These are phyloP conservation scores for Malassezia dermatis DNA, from an alignment of 1,284 basidiomycete species.

Conservation along the genomic window DNA sequence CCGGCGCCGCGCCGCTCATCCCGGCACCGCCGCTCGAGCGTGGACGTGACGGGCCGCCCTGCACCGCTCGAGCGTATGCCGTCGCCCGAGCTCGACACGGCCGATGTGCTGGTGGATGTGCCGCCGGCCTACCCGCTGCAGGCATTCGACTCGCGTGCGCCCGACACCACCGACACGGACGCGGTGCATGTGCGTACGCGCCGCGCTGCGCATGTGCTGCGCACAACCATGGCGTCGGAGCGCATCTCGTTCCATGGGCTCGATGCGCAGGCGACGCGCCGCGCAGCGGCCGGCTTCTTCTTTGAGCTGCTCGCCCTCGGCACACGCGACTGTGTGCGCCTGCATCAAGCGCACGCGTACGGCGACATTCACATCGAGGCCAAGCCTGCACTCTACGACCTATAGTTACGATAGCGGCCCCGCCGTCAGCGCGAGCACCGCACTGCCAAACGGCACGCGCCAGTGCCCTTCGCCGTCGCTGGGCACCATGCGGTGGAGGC, in stretches of 20 bases:
- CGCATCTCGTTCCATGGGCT: conserved; percentile 60
- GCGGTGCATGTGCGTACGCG: conserved; percentile 49
- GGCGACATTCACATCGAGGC: conserved; percentile 74
- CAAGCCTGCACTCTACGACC: conserved; percentile 61
- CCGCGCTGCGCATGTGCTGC: conserved; percentile 26
- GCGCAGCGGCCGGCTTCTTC: conserved; percentile 89
- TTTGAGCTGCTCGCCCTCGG: conserved; percentile 90
- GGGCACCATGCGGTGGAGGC: conserved; percentile 8
- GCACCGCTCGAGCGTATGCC: conserved; percentile 31
- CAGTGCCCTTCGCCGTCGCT: neutral
- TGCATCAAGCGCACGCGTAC: conserved; percentile 62
- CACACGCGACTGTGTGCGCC: conserved; percentile 75
- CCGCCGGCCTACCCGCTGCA: conserved; percentile 69
- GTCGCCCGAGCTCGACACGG: conserved; percentile 54
- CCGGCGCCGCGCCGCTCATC: conserved; percentile 10
- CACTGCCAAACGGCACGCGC: conserved; percentile 11
- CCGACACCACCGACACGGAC: conserved; percentile 30
- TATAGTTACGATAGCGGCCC: neutral
- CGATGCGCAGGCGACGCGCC: conserved; percentile 69
- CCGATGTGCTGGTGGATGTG: conserved; percentile 53
- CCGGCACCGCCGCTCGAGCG: conserved; percentile 2
- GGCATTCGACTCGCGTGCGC: conserved; percentile 62
- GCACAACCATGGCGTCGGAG: conserved; percentile 24
- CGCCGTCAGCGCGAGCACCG: neutral
- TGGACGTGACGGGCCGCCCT: conserved; percentile 20